A percentile compares a stretch with the other conserved stretches of the same genome.
phyloP scores from a whole-genome alignment of 176 grass and related monocot species.

The Echinochloa phyllopogon region DNA sequence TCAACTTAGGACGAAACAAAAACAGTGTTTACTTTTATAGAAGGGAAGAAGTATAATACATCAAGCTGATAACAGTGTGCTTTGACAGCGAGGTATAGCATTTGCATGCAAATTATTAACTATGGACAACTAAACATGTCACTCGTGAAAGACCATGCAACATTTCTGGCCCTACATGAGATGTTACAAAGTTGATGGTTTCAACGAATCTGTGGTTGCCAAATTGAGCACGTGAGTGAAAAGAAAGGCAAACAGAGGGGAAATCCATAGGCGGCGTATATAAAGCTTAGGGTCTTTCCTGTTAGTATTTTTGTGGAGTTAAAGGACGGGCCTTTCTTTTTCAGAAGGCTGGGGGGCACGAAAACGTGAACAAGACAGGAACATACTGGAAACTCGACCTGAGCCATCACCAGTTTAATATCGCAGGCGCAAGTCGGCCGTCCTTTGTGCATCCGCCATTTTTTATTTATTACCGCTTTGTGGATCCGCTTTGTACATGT shows the following conservation, averaged over 20 bases:
- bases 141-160: not conserved
- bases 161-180: not conserved
- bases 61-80: not conserved
- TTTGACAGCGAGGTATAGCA: not conserved
- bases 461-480: not conserved
- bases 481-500: too few species aligned
- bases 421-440: not conserved
- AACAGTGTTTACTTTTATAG: too few species aligned
- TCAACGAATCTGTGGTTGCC: not conserved
- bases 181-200: not conserved
- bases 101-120: not conserved
- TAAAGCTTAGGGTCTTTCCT: not conserved
- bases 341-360: constrained; percentile 21
- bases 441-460: not conserved
- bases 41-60: not conserved
- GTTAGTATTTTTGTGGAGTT: not conserved
- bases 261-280: not conserved
- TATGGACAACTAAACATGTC: not conserved
- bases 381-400: constrained; percentile 18
- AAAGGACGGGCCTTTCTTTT: constrained; percentile 24
- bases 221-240: constrained; percentile 35
- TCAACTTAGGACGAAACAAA: too few species aligned
- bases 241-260: not conserved
- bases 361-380: constrained; percentile 31
- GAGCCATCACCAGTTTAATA: not conserved